phyloP scores from a whole-genome alignment of 345 rosid genomes.

The Orychophragmus violaceus region DNA sequence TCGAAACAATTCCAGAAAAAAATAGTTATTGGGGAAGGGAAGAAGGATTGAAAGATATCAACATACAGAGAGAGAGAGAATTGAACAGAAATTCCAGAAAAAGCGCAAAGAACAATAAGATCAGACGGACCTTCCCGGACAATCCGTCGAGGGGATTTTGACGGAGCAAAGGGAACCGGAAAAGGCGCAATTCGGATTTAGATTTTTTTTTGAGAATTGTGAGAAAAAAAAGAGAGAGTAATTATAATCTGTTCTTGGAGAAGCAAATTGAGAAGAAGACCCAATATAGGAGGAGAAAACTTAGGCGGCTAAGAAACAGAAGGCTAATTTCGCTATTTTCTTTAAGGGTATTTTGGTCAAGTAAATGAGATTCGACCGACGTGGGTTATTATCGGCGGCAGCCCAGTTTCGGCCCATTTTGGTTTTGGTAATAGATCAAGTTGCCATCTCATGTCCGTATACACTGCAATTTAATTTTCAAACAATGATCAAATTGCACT shows the following conservation, averaged over 20 bases:
- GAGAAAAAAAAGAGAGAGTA: not conserved
- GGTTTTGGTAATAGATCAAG: no score
- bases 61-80: not conserved
- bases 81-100: not conserved
- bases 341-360: constrained; percentile 19
- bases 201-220: constrained; percentile 16
- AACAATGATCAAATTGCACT: no score
- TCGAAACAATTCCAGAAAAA: no score
- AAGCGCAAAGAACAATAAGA: not conserved
- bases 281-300: constrained; percentile 19
- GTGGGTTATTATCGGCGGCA: not conserved
- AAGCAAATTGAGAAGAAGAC: not conserved
- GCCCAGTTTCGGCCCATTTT: constrained; percentile 9
- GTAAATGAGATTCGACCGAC: not conserved
- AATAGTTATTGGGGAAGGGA: no score
- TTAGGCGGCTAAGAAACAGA: constrained; percentile 16
- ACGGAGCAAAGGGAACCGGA: not conserved
- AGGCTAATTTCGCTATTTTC: not conserved
- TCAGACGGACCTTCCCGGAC: constrained; percentile 8
- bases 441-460: no score
- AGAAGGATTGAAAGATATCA: no score
- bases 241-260: not conserved
- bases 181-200: not conserved
- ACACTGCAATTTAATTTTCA: no score
- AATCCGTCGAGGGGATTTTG: not conserved